A percentile compares a stretch with the other conserved stretches of the same genome.
These are phyloP conservation scores for Bipolaris gigantea DNA, from an alignment of 2,329 filamentous ascomycete genomes.

Conservation along the genomic window DNA sequence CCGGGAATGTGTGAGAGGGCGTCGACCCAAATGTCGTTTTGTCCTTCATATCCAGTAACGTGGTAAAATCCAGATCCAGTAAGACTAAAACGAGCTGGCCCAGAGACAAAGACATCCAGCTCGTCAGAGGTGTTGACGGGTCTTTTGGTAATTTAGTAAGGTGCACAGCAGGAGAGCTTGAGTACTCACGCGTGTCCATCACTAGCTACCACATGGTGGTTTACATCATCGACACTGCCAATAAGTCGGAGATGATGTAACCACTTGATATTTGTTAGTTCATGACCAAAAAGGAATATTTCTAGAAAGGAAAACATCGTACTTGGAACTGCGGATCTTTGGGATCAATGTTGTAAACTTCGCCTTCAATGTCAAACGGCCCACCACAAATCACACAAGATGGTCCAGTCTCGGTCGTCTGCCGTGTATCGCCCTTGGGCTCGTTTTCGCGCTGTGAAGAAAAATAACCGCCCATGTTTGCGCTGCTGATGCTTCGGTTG, in stretches of 20 bases:
- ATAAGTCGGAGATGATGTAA: conserved; percentile 27
- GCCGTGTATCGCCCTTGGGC: conserved; percentile 22
- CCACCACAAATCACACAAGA: conserved; percentile 35
- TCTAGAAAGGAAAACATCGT: not conserved
- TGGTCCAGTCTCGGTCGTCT: conserved; percentile 25
- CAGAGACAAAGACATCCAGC: conserved; percentile 24
- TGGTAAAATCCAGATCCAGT: conserved; percentile 19
- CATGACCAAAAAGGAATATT: not conserved
- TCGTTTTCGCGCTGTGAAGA: conserved; percentile 12
- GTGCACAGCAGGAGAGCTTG: not conserved
- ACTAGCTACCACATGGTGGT: conserved; percentile 14
- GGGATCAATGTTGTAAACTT: conserved; percentile 25
- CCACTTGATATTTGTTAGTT: conserved; percentile 23
- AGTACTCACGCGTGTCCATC: conserved; percentile 8
- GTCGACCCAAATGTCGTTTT: conserved; percentile 18
- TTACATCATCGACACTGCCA: conserved; percentile 14
- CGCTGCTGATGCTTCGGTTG: not conserved
- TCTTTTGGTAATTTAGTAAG: not conserved
- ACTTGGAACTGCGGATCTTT: conserved; percentile 25
- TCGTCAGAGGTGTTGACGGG: conserved; percentile 13
- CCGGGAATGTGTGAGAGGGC: conserved; percentile 13
- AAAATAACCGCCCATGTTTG: conserved; percentile 18
- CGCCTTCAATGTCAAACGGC: conserved; percentile 29
- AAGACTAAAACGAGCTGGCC: conserved; percentile 15
- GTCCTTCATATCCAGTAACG: conserved; percentile 14